Evolutionary conservation across 2,329 filamentous ascomycete species (phyloP), one percentile per base, ranked within the genome.

Genomic region (Phialophora macrospora): DNA sequence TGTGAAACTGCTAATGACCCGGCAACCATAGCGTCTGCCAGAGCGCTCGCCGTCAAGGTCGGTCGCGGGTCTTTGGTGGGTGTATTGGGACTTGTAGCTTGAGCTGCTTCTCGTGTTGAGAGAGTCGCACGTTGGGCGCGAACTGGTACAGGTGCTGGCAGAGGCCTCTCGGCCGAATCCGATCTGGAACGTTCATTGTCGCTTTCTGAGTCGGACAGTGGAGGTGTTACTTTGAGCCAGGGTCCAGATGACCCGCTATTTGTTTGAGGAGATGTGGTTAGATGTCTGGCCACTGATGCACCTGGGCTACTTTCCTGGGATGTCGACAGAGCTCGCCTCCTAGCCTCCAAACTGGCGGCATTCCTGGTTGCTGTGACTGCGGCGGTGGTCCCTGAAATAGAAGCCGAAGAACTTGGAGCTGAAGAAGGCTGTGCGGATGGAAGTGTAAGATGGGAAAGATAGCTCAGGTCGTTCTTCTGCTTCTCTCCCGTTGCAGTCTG

Each of bases 11-110:
- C 80, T 2, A 82, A 68, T 38, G 80, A 82, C 11, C 80, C 81
- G 20, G 80, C 80, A 20, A 81, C 77, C 67, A 82, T 80, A 30
- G 80, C 80, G 72, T 81, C 77, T 14, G 80, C 80, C 2, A 80
- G 74, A 4, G 77, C 75, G 66, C 78, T 78, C 65, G 77, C 77
- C 32, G 71, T 70, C 73, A 67, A 65, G 34, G 56, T 65, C 14
- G 60, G 57, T 54, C 63, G 58, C 11, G 60, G 30, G 34, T 65
- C 66, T 11, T 58, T 30, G n/a, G 38, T 26, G n/a, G 67, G 51
- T 8, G 60, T 22, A n/a, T 59, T 59, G 7, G 44, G 46, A 24
- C 59, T 52, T 8, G 52, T 38, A 30, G 24, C 20, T 7, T 26
- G 22, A 8, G 67, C 49, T 17, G 61, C 54, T 58, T 67, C 64